A percentile compares a stretch with the other conserved stretches of the same genome.
Conservation (phyloP, 805 yeast genomes). For the Wickerhamiella azyma region DNA sequence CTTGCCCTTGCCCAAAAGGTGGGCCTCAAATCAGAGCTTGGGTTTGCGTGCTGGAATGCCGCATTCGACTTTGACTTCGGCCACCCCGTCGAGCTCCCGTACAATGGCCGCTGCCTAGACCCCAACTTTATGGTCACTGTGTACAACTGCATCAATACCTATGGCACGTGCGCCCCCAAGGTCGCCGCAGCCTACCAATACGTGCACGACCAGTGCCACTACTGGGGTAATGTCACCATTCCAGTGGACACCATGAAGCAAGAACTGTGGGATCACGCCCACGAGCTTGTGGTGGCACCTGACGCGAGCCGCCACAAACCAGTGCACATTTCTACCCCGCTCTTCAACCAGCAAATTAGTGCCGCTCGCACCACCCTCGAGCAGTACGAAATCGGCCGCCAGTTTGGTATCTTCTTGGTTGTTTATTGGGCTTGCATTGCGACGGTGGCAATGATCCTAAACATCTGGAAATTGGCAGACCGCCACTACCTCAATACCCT, state of each 20-base stretch:
- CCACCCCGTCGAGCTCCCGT: slow-evolving; percentile 19
- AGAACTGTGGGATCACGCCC: slow-evolving; percentile 13
- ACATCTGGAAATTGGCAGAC: slow-evolving; percentile 4
- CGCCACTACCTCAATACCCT: slow-evolving; percentile 18
- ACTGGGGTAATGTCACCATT: slow-evolving; percentile 20
- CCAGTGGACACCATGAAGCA: slow-evolving; percentile 17
- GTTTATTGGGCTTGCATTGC: slow-evolving; percentile 24
- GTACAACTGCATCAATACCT: slow-evolving; percentile 19
- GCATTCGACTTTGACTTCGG: slow-evolving; percentile 23
- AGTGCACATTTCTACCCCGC: slow-evolving; percentile 9
- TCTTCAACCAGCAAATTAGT: slow-evolving; percentile 13
- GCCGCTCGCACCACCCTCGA: slow-evolving; percentile 19
- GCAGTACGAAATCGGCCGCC: slow-evolving; percentile 22
- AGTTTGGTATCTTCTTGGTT: slow-evolving; percentile 21
- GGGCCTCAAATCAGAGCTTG: slow-evolving; percentile 22
- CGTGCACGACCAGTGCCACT: slow-evolving; percentile 21
- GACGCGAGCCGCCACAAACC: background rate
- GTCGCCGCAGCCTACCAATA: slow-evolving; percentile 19
- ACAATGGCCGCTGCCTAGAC: slow-evolving; percentile 20
- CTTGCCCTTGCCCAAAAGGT: slow-evolving; percentile 19
- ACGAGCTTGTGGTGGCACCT: background rate
- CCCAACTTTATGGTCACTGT: slow-evolving; percentile 23
- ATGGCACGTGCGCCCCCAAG: slow-evolving; percentile 18
- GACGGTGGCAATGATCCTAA: slow-evolving; percentile 13
- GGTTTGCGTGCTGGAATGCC: slow-evolving; percentile 24